Conservation (phyloP, 352 stramenopile species). For the Pythium brassicae region DNA sequence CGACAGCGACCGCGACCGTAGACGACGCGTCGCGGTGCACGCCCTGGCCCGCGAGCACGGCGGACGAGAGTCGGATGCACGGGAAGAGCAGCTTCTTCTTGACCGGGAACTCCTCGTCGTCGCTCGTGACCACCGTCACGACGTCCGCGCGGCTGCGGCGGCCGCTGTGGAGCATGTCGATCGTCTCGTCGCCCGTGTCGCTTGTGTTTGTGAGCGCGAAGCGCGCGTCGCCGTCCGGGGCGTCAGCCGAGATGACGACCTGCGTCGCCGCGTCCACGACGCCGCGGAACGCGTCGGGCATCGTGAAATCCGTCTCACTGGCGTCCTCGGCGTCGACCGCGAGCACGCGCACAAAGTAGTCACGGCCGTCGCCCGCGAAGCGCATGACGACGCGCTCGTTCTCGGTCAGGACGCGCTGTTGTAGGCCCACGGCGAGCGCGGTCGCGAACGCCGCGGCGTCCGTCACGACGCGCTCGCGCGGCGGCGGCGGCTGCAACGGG, state of each 20-base stretch:
- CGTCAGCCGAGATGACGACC: constrained; percentile 60
- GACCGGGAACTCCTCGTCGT: constrained; percentile 87
- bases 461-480: constrained; percentile 15
- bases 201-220: constrained; percentile 45
- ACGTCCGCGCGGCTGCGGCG: constrained; percentile 54
- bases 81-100: constrained; percentile 86
- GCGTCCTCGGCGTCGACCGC: constrained; percentile 68
- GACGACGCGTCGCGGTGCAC: constrained; percentile 69
- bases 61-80: constrained; percentile 85
- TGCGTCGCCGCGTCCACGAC: constrained; percentile 53
- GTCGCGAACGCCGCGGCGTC: constrained; percentile 48
- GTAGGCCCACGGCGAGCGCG: constrained; percentile 49
- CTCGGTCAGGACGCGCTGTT: constrained; percentile 68
- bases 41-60: constrained; percentile 65
- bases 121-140: constrained; percentile 73
- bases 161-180: constrained; percentile 9
- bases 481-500: constrained; percentile 20
- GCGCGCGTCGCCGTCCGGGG: constrained; percentile 14
- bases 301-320: constrained; percentile 78
- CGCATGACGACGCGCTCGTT: constrained; percentile 70
- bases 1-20: constrained; percentile 68
- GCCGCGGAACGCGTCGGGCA: constrained; percentile 78
- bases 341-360: constrained; percentile 71
- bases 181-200: constrained; percentile 13
- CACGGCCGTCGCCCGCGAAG: constrained; percentile 30